Conservation (phyloP, 2,329 filamentous ascomycete species). For the Aspergillus costaricaensis region DNA sequence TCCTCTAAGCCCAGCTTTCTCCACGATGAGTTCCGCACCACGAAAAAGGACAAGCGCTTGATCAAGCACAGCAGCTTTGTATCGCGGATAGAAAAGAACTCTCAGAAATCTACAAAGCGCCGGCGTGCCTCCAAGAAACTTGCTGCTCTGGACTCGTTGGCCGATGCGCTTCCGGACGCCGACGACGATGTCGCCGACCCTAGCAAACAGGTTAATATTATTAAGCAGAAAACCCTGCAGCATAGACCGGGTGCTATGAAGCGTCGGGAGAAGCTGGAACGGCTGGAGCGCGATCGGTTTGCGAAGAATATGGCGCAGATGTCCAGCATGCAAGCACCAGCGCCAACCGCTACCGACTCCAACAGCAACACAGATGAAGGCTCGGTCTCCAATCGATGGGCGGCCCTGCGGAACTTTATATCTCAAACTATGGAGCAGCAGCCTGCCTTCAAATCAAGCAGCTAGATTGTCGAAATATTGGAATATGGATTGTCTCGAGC, state of each 20-base stretch:
- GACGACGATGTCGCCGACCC: conserved; percentile 51
- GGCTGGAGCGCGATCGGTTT: conserved; percentile 80
- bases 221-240: conserved; percentile 73
- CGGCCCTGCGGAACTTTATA: conserved; percentile 79
- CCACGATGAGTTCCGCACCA: conserved; percentile 60
- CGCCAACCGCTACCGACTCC: conserved; percentile 24
- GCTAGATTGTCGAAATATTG: conserved; percentile 23
- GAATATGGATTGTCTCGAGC: neutral
- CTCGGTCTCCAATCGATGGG: conserved; percentile 67
- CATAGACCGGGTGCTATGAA: conserved; percentile 78
- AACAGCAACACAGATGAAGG: conserved; percentile 18
- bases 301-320: conserved; percentile 79
- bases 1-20: conserved; percentile 25
- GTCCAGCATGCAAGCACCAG: conserved; percentile 45
- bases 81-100: conserved; percentile 69
- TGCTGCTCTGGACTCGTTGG: conserved; percentile 71
- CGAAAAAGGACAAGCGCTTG: conserved; percentile 79
- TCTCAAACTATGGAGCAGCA: conserved; percentile 87
- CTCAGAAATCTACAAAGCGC: conserved; percentile 60
- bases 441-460: conserved; percentile 63
- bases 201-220: conserved; percentile 63
- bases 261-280: conserved; percentile 77
- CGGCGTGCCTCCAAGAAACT: conserved; percentile 76
- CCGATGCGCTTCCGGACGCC: conserved; percentile 73
- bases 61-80: conserved; percentile 82